phyloP scores from a whole-genome alignment of 202 grass and related monocot genomes.

The Saccharum hybrid region DNA sequence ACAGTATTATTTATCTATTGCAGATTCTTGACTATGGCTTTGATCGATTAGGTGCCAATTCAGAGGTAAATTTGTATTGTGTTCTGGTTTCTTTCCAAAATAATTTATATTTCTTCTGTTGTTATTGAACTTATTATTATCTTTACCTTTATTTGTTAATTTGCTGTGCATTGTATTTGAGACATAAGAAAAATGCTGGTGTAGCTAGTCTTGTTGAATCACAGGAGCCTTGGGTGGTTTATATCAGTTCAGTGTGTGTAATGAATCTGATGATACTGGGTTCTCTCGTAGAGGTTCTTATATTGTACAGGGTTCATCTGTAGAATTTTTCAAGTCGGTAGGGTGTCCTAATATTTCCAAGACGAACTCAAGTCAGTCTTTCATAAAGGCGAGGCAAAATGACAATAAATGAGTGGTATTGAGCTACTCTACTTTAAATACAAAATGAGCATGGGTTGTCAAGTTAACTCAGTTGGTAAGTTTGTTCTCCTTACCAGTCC shows the following conservation, averaged over 20 bases:
- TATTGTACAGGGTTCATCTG: background rate
- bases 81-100: slow-evolving; percentile 32
- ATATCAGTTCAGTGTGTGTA: background rate
- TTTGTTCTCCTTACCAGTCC: background rate
- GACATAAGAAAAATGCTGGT: slow-evolving; percentile 18
- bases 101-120: slow-evolving; percentile 22
- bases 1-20: slow-evolving; percentile 42
- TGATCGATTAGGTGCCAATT: slow-evolving; percentile 88
- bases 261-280: background rate
- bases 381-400: background rate
- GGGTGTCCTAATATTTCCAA: background rate
- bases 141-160: slow-evolving; percentile 20
- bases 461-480: background rate
- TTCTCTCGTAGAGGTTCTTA: slow-evolving; percentile 1
- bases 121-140: slow-evolving; percentile 5
- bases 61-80: slow-evolving; percentile 53
- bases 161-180: slow-evolving; percentile 29
- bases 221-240: background rate
- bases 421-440: background rate
- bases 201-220: background rate
- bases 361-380: background rate
- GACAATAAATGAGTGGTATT: background rate
- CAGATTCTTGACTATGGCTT: slow-evolving; percentile 94
- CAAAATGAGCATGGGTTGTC: background rate
- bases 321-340: background rate